A percentile compares a stretch with the other conserved stretches of the same genome.
Evolutionary conservation across 768 basidiomycete genomes (phyloP).

Genomic region (Leccinum incarnatum): DNA sequence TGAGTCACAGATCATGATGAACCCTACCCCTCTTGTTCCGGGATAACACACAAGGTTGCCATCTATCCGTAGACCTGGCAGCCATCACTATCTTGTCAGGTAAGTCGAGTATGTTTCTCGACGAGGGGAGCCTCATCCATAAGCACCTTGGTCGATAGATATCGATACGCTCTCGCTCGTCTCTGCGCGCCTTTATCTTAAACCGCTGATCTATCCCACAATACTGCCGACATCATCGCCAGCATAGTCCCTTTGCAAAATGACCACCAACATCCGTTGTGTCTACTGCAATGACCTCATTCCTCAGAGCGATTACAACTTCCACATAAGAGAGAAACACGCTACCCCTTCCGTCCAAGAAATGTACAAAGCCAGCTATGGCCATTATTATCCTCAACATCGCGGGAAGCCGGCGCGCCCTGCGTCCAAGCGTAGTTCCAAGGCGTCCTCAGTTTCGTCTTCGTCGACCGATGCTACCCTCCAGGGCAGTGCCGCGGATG

Average conservation of each 20-base stretch:
- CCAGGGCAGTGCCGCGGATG: background rate
- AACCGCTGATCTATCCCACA: background rate
- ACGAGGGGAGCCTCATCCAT: background rate
- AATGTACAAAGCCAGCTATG: conserved; percentile 4
- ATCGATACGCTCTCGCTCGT: background rate
- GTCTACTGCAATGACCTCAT: conserved; percentile 10
- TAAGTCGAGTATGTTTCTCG: background rate
- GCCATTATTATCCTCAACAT: background rate
- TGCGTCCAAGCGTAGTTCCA: background rate
- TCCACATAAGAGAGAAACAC: conserved; percentile 15
- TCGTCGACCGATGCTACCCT: conserved; percentile 2
- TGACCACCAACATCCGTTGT: conserved; percentile 12
- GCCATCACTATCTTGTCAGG: background rate
- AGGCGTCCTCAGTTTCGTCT: background rate
- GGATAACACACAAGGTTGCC: background rate
- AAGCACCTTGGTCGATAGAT: background rate
- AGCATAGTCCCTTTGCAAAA: background rate
- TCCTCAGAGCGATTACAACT: conserved; percentile 3
- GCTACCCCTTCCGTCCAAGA: conserved; percentile 9
- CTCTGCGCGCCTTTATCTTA: background rate
- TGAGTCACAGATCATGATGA: background rate
- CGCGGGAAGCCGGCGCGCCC: background rate
- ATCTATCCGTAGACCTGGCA: background rate
- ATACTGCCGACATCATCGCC: background rate
- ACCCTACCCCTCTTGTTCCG: background rate